These are phyloP conservation scores for Coemansia sp. DNA, from an alignment of 192 early-diverging fungal species.

Conservation along the genomic window DNA sequence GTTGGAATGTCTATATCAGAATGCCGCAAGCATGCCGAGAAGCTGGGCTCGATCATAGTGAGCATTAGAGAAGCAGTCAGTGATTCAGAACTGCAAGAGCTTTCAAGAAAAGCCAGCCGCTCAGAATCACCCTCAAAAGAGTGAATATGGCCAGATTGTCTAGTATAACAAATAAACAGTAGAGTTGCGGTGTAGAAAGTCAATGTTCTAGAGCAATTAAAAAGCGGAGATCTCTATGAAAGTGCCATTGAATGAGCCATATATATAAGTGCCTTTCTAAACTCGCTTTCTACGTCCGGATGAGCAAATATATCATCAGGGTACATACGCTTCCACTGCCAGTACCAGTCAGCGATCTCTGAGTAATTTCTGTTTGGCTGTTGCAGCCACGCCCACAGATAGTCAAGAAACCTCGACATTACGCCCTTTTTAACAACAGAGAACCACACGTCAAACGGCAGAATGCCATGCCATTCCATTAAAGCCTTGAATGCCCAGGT, in stretches of 20 bases:
- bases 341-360: slow-evolving; percentile 54
- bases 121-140: background rate
- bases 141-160: background rate
- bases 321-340: slow-evolving; percentile 47
- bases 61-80: slow-evolving; percentile 16
- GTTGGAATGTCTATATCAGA: slow-evolving; percentile 17
- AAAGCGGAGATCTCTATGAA: background rate
- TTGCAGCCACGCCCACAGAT: slow-evolving; percentile 38
- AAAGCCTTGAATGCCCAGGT: slow-evolving; percentile 44
- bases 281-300: slow-evolving; percentile 24
- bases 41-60: slow-evolving; percentile 11
- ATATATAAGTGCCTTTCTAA: slow-evolving; percentile 30
- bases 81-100: slow-evolving; percentile 21
- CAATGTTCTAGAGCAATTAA: background rate
- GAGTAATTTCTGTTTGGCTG: slow-evolving; percentile 40
- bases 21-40: slow-evolving; percentile 24
- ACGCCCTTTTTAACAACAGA: slow-evolving; percentile 19
- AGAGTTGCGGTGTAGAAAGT: background rate
- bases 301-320: slow-evolving; percentile 24
- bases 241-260: slow-evolving; percentile 36
- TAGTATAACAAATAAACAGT: background rate
- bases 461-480: slow-evolving; percentile 31
- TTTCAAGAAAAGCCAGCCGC: slow-evolving; percentile 9
- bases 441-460: slow-evolving; percentile 34
- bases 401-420: slow-evolving; percentile 22